Percentiles rank a stretch among this genome's conserved stretches.
Evolutionary conservation across 192 early-diverging fungal species (phyloP).

Genomic region (Linnemannia elongata): DNA sequence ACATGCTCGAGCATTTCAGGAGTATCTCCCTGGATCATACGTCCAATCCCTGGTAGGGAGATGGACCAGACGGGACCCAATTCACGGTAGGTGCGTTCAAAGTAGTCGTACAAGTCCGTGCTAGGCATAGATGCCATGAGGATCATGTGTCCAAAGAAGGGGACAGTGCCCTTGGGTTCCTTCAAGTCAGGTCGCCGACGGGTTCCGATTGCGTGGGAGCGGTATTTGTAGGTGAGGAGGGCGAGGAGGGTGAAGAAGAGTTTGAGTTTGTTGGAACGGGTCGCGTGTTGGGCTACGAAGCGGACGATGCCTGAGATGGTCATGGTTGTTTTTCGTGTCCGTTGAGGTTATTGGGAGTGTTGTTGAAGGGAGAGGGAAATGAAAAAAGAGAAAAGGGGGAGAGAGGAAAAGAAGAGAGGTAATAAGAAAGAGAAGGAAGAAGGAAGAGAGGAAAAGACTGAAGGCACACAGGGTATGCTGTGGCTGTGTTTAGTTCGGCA

Average conservation of each 20-base stretch:
- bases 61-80: background rate
- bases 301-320: background rate
- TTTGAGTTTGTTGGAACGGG: background rate
- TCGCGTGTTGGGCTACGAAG: background rate
- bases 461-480: too few species aligned
- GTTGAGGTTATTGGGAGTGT: too few species aligned
- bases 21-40: background rate
- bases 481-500: background rate
- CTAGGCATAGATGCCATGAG: constrained; percentile 3
- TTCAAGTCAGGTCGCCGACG: background rate
- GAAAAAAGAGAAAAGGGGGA: too few species aligned
- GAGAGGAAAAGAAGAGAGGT: too few species aligned
- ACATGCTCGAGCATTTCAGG: background rate
- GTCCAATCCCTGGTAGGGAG: background rate
- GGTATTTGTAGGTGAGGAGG: background rate
- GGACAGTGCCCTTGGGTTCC: background rate
- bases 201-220: background rate
- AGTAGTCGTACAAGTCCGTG: background rate
- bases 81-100: background rate
- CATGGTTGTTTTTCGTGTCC: background rate
- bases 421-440: too few species aligned
- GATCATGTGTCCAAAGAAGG: constrained; percentile 6
- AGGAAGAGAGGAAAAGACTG: too few species aligned
- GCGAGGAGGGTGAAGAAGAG: background rate
- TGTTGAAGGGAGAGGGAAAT: too few species aligned